phyloP scores from a whole-genome alignment of 345 rosid genomes.

The Theobroma cacao region DNA sequence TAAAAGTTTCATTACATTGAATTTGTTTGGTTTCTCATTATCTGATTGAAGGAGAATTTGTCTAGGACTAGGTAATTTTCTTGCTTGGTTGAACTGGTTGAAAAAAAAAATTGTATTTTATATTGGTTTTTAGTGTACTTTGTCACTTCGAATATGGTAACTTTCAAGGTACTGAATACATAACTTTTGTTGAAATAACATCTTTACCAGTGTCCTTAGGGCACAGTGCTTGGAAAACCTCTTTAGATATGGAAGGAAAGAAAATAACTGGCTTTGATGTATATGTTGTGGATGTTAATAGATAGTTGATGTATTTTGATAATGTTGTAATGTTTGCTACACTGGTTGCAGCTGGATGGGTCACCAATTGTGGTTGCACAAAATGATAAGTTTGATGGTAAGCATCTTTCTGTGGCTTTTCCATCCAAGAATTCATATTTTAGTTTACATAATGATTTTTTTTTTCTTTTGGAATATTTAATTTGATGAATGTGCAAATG shows the following conservation, averaged over 20 bases:
- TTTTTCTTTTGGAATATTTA: not conserved
- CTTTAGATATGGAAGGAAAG: not conserved
- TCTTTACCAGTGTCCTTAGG: not conserved
- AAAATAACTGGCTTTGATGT: not conserved
- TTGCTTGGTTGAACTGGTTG: not conserved
- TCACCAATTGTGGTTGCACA: constrained; percentile 85
- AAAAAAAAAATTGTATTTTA: not conserved
- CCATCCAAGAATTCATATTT: not conserved
- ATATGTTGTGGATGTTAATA: not conserved
- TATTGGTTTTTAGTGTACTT: not conserved
- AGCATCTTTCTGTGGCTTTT: constrained; percentile 14
- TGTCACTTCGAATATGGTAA: not conserved
- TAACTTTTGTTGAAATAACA: not conserved
- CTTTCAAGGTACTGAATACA: not conserved
- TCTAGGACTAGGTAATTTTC: not conserved
- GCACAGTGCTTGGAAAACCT: no score
- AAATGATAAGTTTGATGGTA: constrained; percentile 94
- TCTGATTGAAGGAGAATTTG: not conserved
- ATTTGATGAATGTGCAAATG: no score
- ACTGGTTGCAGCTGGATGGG: constrained; percentile 75
- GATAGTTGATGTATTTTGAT: constrained; percentile 2
- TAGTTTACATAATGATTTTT: not conserved
- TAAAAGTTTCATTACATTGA: not conserved
- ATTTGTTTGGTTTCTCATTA: not conserved
- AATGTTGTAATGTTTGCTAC: not conserved